Base-by-base conservation (phyloP, 352 stramenopile species). In the Pythium rishiriense region DNA sequence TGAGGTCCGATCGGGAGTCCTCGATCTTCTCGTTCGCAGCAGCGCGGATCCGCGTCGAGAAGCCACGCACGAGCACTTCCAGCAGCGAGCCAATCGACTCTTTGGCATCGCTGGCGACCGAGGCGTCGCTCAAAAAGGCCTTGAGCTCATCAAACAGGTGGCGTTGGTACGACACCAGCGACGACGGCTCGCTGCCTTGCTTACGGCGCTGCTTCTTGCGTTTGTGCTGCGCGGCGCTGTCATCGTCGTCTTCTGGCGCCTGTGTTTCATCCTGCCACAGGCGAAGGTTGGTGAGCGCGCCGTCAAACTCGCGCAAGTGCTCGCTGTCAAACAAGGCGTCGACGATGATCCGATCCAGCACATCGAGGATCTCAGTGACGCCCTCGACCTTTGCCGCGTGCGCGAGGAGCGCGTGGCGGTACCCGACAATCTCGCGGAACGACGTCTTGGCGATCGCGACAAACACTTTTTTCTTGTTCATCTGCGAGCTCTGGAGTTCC, bases 381-480 rank as follows among this genome's bases (percentile, higher is more conserved):
- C 63, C 59, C 2, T 66, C 54, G 0, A 66, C 19, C 8, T 9
- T n/a, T 10, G 39, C 31, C 10, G 9, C 3, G 42, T 69, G 37
- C 52, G 61, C 59, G 9, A 67, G 50, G 22, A 93, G 69, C 9
- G 66, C 68, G 51, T 89, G 69, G 15, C 82, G 82, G 62, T 84
- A 88, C 10, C 50, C 54, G 15, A 90, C 69, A 25, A 94, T 69
- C 11, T 88, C 74, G 5, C 73, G 67, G 17, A 96, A 64, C 14
- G 75, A 93, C 0, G 82, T 90, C 74, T 96, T 96, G 45, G 85
- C 78, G 63, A 93, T 77, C 2, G 81, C 77, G 22, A 93, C 49
- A 57, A 94, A 96, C 24, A 93, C 87, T 47, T 96, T 96, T 63
- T 90, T 90, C 73, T 93, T 94, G 73, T 94, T 96, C n/a, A 83